Conservation (phyloP, 352 stramenopile species). For the Phytopythium oedochilum region DNA sequence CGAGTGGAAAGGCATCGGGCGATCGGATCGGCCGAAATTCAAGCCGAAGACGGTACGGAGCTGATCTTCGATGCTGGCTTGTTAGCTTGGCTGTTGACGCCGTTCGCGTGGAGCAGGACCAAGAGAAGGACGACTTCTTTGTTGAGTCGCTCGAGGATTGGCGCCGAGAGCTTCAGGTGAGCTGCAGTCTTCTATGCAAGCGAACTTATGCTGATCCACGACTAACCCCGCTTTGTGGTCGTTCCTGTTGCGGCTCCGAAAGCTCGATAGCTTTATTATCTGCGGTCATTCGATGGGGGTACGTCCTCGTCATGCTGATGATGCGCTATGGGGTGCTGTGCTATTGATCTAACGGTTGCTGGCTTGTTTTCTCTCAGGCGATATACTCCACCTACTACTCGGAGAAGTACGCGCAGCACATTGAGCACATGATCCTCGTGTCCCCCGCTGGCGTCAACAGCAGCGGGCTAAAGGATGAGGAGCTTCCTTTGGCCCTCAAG, state of each 20-base stretch:
- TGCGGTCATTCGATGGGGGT: constrained; percentile 81
- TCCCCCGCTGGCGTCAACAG: constrained; percentile 62
- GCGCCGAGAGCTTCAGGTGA: constrained; percentile 43
- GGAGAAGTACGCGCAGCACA: constrained; percentile 58
- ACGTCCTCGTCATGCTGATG: constrained; percentile 8
- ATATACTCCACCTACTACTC: constrained; percentile 82
- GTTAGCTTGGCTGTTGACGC: too few species aligned
- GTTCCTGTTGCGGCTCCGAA: neutral
- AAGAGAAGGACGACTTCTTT: constrained; percentile 78
- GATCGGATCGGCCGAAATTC: constrained; percentile 60
- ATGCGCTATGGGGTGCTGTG: neutral
- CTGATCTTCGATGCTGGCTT: neutral
- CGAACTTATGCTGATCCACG: neutral
- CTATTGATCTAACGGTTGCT: neutral
- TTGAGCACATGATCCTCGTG: constrained; percentile 76
- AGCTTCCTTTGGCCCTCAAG: constrained; percentile 38
- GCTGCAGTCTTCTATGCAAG: neutral
- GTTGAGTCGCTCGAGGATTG: constrained; percentile 77
- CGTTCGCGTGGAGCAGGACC: constrained; percentile 19
- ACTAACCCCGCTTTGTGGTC: neutral
- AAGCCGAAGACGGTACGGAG: constrained; percentile 39
- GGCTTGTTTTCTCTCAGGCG: constrained; percentile 18
- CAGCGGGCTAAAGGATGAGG: constrained; percentile 25
- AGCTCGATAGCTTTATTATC: constrained; percentile 74
- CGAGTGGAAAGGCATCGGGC: constrained; percentile 78